A percentile compares a stretch with the other conserved stretches of the same genome.
These are phyloP conservation scores for Claviceps fusiformis DNA, from an alignment of 2,329 filamentous ascomycete species.

Conservation along the genomic window DNA sequence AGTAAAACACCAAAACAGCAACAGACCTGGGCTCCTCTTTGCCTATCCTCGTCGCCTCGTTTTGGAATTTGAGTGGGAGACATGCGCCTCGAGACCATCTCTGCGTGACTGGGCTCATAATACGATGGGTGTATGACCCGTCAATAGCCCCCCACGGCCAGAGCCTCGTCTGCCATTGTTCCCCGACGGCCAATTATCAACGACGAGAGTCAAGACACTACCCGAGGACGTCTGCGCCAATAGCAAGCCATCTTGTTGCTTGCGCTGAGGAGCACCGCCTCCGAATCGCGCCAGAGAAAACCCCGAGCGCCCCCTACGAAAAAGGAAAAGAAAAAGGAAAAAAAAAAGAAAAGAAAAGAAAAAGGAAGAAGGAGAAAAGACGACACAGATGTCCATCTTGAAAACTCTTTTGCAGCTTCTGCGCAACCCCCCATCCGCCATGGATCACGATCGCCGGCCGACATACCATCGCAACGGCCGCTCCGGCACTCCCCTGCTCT, in stretches of 20 bases:
- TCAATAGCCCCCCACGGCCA: neutral
- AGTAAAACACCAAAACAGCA: too few species aligned
- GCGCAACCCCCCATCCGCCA: neutral
- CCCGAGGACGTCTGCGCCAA: neutral
- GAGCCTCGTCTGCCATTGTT: neutral
- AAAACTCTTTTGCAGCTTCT: neutral
- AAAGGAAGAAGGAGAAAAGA: too few species aligned
- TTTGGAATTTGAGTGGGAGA: neutral
- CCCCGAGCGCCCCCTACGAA: too few species aligned
- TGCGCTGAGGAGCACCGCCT: neutral
- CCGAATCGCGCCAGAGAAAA: too few species aligned
- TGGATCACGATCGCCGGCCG: conserved; percentile 7
- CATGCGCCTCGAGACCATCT: neutral
- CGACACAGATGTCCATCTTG: neutral
- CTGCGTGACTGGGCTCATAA: neutral
- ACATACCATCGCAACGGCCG: conserved; percentile 6
- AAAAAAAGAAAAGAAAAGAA: too few species aligned
- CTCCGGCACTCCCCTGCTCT: conserved; percentile 10
- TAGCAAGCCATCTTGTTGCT: neutral
- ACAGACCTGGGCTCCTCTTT: too few species aligned
- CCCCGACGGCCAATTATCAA: neutral
- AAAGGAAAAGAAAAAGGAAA: too few species aligned
- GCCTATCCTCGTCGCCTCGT: too few species aligned
- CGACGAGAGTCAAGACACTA: neutral
- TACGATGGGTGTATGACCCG: neutral